Base-by-base conservation (phyloP, 306 rosid species). In the Acacia confusa region DNA sequence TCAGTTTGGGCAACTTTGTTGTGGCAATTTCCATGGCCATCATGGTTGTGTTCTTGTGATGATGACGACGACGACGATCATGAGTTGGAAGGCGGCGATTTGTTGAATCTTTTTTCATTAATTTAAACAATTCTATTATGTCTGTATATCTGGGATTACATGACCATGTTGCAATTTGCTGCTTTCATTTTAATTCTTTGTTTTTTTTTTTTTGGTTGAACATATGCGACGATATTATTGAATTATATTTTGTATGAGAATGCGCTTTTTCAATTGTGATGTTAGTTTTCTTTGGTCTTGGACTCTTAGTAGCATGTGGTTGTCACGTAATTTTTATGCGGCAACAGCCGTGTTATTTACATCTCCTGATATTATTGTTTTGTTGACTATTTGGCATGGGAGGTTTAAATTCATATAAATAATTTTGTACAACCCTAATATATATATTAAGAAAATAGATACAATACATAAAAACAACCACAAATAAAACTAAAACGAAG, bases 21-120 rank as follows among this genome's bases (percentile, higher is more conserved):
- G 60, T 92, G 86, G 97, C 90, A 14, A 70, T 88, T 80, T 89
- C 86, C 80, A 78, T 91, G 65, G 25, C 86, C 85, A 86, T 89
- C 85, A 86, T 89, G 85, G 78, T 82, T 63, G 58, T 89, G 78
- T 70, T 90, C 88, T 86, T 86, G 86, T 90, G 88, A 90, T 66
- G 89, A 87, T 81, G 81, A 20, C 20, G 1, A 53, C 10, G 81
- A 20, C 20, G 1, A 53, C 10, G 27, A 55, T 47, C 7, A 47
- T 55, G 25, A 55, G 12, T 11, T 25, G 64, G 66, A 67, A 82
- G 17, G 57, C 13, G 43, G 75, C 13, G 43, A 79, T 74, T 77
- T 30, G 12, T 70, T 84, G 77, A 83, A 48, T 72, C 44, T 79
- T 78, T 81, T 81, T 75, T 78, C 72, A 90, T 74, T 88, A 75